Percentiles rank a stretch among this genome's conserved stretches.
Evolutionary conservation across 1,139 yeast genomes (phyloP).

Genomic region (Yamadazyma sp.): DNA sequence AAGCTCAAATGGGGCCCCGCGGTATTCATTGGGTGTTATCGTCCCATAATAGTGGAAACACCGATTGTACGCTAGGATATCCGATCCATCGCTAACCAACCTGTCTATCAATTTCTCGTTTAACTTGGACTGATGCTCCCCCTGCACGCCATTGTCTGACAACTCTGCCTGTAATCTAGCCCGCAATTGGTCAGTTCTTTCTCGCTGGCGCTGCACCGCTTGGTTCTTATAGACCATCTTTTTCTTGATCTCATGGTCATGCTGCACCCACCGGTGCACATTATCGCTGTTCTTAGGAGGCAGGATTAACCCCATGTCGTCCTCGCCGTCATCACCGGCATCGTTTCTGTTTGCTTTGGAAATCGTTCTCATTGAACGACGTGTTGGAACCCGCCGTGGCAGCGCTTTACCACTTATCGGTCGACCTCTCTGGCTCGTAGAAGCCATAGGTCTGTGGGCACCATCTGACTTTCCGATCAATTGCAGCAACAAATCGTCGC

Average conservation of each 20-base stretch:
- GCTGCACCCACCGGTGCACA: conserved; percentile 6
- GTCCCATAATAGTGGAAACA: conserved; percentile 16
- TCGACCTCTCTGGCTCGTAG: no score
- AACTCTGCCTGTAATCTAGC: conserved; percentile 22
- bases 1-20: background rate
- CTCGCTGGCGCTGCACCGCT: background rate
- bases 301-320: conserved; percentile 7
- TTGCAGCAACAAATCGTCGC: conserved; percentile 2
- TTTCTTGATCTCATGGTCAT: conserved; percentile 5
- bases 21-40: background rate
- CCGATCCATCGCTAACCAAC: conserved; percentile 10
- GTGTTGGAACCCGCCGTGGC: background rate
- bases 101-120: conserved; percentile 10
- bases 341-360: background rate
- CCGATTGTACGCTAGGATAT: conserved; percentile 8
- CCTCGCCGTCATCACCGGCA: background rate
- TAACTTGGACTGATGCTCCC: background rate
- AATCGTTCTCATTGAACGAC: no score
- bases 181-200: conserved; percentile 8
- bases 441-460: background rate
- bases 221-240: conserved; percentile 2
- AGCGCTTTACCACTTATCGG: background rate
- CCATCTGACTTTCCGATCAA: background rate
- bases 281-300: conserved; percentile 5
- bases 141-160: conserved; percentile 26